Conservation (phyloP, 2,329 filamentous ascomycete species). For the Tolypocladium nubicola region DNA sequence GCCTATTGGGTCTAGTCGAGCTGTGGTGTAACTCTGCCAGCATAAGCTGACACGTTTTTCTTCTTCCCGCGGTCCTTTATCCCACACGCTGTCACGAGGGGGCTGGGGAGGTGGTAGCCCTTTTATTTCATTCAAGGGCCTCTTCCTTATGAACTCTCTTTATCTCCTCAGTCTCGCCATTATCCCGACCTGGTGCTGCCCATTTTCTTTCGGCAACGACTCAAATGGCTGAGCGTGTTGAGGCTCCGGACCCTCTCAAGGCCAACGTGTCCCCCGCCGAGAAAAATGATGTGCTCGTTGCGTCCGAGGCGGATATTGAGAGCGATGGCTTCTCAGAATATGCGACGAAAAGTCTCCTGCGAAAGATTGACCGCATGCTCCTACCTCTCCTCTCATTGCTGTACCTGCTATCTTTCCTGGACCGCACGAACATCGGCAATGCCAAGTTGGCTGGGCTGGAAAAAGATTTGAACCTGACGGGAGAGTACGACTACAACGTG, state of each 20-base stretch:
- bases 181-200: not conserved
- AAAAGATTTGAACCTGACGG: not conserved
- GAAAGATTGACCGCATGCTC: not conserved
- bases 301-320: not conserved
- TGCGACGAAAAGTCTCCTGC: not conserved
- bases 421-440: conserved; percentile 35
- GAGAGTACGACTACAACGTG: not conserved
- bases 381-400: conserved; percentile 34
- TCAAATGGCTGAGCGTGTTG: not conserved
- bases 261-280: not conserved
- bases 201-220: no score
- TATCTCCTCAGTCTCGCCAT: not conserved
- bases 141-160: not conserved
- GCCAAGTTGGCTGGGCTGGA: conserved; percentile 18
- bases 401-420: conserved; percentile 41
- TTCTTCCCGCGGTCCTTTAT: not conserved
- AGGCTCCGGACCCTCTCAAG: not conserved
- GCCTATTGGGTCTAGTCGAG: not conserved
- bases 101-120: not conserved
- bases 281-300: not conserved
- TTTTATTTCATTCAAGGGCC: not conserved
- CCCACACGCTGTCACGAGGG: not conserved
- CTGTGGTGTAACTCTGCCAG: not conserved
- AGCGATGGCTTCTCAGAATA: not conserved
- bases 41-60: not conserved